Conservation (phyloP, 495 filamentous ascomycete species). For the Tuber indicum region DNA sequence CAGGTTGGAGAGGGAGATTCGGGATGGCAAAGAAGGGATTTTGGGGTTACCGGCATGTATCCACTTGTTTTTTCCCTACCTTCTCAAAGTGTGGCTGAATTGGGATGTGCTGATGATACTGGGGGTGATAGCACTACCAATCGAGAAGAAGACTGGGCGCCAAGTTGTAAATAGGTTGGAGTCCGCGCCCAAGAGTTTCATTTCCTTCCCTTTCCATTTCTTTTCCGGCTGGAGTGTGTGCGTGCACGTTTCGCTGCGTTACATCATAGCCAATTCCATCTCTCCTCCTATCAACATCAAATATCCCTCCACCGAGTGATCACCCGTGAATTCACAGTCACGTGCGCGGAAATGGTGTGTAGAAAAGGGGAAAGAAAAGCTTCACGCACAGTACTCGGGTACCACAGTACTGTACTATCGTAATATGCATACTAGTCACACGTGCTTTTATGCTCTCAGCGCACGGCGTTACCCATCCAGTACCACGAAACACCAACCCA, state of each 20-base stretch:
- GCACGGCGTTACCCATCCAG: too few species aligned
- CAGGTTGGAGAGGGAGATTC: constrained; percentile 39
- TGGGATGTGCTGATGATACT: background rate
- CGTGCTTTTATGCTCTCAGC: too few species aligned
- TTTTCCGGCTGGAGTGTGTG: background rate
- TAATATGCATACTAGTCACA: too few species aligned
- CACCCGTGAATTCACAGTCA: background rate
- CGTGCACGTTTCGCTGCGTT: background rate
- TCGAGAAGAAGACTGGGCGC: constrained; percentile 25
- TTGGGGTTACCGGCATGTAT: constrained; percentile 28
- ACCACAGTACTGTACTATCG: too few species aligned
- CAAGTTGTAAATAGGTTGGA: constrained; percentile 11
- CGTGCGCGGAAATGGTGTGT: background rate
- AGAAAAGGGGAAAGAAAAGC: background rate
- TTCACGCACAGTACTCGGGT: background rate
- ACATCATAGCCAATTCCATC: background rate
- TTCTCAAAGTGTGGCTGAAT: background rate
- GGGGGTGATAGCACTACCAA: constrained; percentile 21
- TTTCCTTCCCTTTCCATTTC: background rate
- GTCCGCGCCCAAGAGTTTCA: background rate
- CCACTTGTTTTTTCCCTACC: background rate
- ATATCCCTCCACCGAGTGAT: background rate
- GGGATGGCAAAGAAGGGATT: constrained; percentile 36
- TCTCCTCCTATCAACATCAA: background rate
- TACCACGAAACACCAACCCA: too few species aligned